Evolutionary conservation across 805 yeast genomes (phyloP).

Genomic region (Teunomyces aglyptinius): DNA sequence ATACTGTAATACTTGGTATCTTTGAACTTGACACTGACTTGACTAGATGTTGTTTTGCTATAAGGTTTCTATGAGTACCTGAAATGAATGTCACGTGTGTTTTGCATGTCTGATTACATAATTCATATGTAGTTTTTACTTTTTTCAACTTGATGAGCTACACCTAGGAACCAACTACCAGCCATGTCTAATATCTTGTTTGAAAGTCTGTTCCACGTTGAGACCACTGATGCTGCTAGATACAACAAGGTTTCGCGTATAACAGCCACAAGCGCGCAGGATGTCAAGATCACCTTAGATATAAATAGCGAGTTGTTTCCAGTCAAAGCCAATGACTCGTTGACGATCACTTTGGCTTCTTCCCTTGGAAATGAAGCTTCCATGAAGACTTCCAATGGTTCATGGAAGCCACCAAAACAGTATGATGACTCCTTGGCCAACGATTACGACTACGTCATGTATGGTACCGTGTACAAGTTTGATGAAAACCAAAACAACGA

Average conservation of each 20-base stretch:
- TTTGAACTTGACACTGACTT: not conserved
- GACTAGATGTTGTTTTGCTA: not conserved
- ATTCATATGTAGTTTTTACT: not conserved
- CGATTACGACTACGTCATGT: slow-evolving; percentile 97
- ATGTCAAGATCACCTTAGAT: slow-evolving; percentile 81
- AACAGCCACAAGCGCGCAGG: slow-evolving; percentile 78
- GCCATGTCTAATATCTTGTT: slow-evolving; percentile 65
- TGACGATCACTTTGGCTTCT: slow-evolving; percentile 85
- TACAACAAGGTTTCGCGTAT: slow-evolving; percentile 90
- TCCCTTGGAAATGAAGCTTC: slow-evolving; percentile 53
- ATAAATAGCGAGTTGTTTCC: slow-evolving; percentile 92
- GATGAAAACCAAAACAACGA: slow-evolving; percentile 74
- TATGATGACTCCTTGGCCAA: slow-evolving; percentile 88
- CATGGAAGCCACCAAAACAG: slow-evolving; percentile 82
- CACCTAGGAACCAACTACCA: not conserved
- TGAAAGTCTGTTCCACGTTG: slow-evolving; percentile 88
- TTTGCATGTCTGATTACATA: too few species aligned
- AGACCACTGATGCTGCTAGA: slow-evolving; percentile 81
- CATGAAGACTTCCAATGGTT: slow-evolving; percentile 51
- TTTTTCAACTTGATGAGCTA: slow-evolving; percentile 3
- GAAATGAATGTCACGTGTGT: not conserved
- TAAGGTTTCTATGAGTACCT: too few species aligned
- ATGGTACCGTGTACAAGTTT: slow-evolving; percentile 95
- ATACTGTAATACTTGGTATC: too few species aligned
- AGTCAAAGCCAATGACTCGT: slow-evolving; percentile 66